These are phyloP conservation scores for Skeletonema grethae DNA, from an alignment of 108 stramenopile species.

Conservation along the genomic window DNA sequence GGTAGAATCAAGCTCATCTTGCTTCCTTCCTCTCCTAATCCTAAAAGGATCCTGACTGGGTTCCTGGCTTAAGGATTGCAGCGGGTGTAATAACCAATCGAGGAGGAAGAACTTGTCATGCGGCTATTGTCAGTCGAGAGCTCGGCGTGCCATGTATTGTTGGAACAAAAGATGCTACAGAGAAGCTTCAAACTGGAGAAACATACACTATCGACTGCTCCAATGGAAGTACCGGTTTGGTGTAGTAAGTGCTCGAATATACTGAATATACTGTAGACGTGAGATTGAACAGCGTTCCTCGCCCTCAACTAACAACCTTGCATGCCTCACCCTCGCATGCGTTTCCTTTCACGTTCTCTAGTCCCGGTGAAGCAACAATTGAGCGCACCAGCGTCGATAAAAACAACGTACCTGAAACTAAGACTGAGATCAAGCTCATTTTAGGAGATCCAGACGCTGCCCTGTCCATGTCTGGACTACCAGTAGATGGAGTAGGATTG, in stretches of 20 bases:
- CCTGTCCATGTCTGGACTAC: slow-evolving; percentile 35
- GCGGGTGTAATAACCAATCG: slow-evolving; percentile 50
- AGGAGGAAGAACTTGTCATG: slow-evolving; percentile 56
- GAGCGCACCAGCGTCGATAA: slow-evolving; percentile 35
- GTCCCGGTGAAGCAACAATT: slow-evolving; percentile 21
- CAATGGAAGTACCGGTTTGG: slow-evolving; percentile 25
- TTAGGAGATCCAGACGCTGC: slow-evolving; percentile 53
- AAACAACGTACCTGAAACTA: slow-evolving; percentile 32
- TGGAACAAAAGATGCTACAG: slow-evolving; percentile 46
- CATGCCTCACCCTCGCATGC: not conserved
- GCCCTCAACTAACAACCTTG: not conserved
- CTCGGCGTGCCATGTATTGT: slow-evolving; percentile 57
- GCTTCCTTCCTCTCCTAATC: not conserved
- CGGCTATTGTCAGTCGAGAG: slow-evolving; percentile 56
- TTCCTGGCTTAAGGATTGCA: slow-evolving; percentile 37
- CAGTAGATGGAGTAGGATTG: slow-evolving; percentile 45
- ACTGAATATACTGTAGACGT: not conserved
- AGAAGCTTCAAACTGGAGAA: slow-evolving; percentile 48
- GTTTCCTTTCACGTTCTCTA: not conserved
- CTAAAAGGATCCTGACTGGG: slow-evolving; percentile 48
- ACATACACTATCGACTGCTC: slow-evolving; percentile 46
- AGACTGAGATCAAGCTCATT: slow-evolving; percentile 53
- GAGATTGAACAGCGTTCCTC: not conserved
- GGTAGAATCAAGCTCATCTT: slow-evolving; percentile 4
- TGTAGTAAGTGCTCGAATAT: slow-evolving; percentile 11